Evolutionary conservation across 2,329 filamentous ascomycete genomes (phyloP), one percentile per base, ranked within the genome.

Genomic region (Pyrenochaeta sp.): DNA sequence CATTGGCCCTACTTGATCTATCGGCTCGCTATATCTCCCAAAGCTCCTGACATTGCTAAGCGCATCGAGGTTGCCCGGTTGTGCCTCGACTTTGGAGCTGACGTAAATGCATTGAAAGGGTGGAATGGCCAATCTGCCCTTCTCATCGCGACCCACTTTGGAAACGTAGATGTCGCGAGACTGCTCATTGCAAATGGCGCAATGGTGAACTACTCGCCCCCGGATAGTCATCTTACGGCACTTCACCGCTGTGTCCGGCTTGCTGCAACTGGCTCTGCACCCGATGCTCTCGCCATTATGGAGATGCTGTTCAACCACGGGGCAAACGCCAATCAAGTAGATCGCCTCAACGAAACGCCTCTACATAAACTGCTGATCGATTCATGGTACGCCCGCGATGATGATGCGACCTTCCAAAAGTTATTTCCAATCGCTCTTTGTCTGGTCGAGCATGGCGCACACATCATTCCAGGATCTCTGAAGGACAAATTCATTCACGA

Each of bases 61-160:
- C 56, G 51, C 1, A 47, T 66, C n/a, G 59, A 66, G 36, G 52
- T 66, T 13, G 64, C 64, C 27, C 58, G 52, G 3, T 51, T 66
- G 12, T 66, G 56, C 37, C 56, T 66, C 44, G 57, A 65, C 25
- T 60, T 59, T 39, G 64, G 62, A 32, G 64, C 64, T 19, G 64
- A 67, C 27, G 59, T 65, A 10, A 63, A 67, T 39, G 57, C 57
- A 5, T 39, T 61, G 9, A 61, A 67, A 37, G 62, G 59, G 10
- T 67, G 64, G 64, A 67, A 67, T 47, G 64, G 63, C 27, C 62
- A 67, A 46, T 62, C 58, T 19, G 59, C 64, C 1, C 56, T 67
- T 22, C 56, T 63, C 52, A 65, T 67, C 9, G 62, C 64, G n/a
- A 67, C 65, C 39, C 62, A 63, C 37, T 67, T 65, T 48, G 57